These are phyloP conservation scores for Neurospora sp. DNA, from an alignment of 495 filamentous ascomycete genomes.

Conservation along the genomic window DNA sequence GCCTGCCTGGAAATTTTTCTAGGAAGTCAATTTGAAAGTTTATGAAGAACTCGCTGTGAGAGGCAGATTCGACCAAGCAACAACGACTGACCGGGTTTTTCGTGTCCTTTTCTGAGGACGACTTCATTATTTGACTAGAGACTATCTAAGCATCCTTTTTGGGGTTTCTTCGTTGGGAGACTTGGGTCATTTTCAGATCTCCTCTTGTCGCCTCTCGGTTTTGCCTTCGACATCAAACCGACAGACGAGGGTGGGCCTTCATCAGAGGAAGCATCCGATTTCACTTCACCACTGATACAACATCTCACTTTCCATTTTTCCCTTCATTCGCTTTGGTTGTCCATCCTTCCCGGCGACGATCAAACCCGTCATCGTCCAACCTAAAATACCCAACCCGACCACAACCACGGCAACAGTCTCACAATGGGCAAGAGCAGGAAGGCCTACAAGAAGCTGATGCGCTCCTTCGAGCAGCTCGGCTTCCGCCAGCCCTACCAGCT, in stretches of 20 bases:
- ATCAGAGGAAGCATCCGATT: not conserved
- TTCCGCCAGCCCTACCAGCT: conserved; percentile 95
- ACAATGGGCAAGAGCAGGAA: conserved; percentile 74
- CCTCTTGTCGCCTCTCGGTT: not conserved
- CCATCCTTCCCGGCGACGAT: not conserved
- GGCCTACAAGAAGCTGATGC: conserved; percentile 94
- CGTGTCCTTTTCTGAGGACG: not conserved
- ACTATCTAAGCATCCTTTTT: not conserved
- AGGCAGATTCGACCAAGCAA: not conserved
- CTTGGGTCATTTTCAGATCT: not conserved
- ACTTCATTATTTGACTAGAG: not conserved
- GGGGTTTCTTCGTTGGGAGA: not conserved
- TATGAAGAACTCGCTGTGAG: not conserved
- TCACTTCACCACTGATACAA: not conserved
- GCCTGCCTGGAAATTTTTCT: conserved; percentile 14
- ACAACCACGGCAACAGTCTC: not conserved
- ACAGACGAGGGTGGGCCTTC: not conserved
- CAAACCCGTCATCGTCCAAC: not conserved
- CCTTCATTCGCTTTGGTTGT: not conserved
- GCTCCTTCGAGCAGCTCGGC: conserved; percentile 48
- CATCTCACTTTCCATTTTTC: not conserved
- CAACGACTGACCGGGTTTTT: not conserved
- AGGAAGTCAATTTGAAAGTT: not conserved
- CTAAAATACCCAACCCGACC: not conserved
- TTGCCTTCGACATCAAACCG: not conserved